These are phyloP conservation scores for Sungouiozyma intestinalis DNA, from an alignment of 805 yeast genomes.

Conservation along the genomic window DNA sequence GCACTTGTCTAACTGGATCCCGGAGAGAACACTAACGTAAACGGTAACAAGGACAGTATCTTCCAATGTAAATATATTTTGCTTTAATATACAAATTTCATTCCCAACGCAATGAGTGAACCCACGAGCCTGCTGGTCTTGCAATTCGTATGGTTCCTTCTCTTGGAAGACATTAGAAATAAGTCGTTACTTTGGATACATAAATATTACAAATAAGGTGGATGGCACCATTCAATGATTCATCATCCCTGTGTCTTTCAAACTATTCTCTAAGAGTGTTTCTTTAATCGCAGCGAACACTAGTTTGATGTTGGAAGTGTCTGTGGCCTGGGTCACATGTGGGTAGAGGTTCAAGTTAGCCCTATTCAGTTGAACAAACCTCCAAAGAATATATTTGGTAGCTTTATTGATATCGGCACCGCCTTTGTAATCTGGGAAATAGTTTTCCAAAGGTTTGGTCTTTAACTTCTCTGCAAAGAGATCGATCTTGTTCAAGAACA, in stretches of 20 bases:
- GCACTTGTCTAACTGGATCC: too few relatives aligned
- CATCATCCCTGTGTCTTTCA: conserved; percentile 66
- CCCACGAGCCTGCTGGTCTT: too few relatives aligned
- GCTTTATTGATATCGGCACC: conserved; percentile 86
- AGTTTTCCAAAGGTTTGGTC: conserved; percentile 66
- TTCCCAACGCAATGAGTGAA: too few relatives aligned
- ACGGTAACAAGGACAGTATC: too few relatives aligned
- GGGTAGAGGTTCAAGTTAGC: conserved; percentile 77
- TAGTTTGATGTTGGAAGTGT: conserved; percentile 75
- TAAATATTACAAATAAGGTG: too few relatives aligned
- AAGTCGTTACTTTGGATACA: too few relatives aligned
- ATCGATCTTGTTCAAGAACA: conserved; percentile 84
- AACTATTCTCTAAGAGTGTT: conserved; percentile 63
- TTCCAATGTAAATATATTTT: too few relatives aligned
- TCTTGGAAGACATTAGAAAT: too few relatives aligned
- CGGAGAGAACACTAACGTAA: too few relatives aligned
- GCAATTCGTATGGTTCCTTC: too few relatives aligned
- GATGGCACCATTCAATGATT: conserved; percentile 15
- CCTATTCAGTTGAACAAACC: conserved; percentile 76
- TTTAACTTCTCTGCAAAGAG: conserved; percentile 79
- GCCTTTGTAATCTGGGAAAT: conserved; percentile 86
- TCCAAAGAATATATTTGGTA: conserved; percentile 83
- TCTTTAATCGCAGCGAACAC: conserved; percentile 81
- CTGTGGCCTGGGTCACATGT: conserved; percentile 91
- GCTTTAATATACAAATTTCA: too few relatives aligned